Evolutionary conservation across 495 filamentous ascomycete species (phyloP).

Genomic region (Trichoderma orchidacearum): DNA sequence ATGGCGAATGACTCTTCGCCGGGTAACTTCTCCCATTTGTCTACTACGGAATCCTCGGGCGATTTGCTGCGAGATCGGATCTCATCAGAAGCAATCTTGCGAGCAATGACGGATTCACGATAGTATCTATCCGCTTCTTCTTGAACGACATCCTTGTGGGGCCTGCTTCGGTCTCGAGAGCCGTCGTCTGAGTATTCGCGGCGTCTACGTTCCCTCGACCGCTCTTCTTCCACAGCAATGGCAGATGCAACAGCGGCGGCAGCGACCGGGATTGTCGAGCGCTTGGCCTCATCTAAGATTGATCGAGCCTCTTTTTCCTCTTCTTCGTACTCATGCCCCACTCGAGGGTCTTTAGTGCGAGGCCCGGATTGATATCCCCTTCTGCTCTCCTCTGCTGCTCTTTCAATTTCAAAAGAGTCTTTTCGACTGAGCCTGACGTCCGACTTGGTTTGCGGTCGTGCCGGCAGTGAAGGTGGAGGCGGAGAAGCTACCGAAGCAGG

Average conservation of each 20-base stretch:
- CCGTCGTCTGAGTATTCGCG: constrained; percentile 11
- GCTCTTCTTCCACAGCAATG: constrained; percentile 19
- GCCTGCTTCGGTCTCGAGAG: constrained; percentile 7
- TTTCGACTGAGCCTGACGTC: constrained; percentile 21
- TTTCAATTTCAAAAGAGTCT: constrained; percentile 21
- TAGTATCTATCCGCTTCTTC: constrained; percentile 37
- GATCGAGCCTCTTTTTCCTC: constrained; percentile 21
- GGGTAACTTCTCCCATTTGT: constrained; percentile 28
- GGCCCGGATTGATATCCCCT: neutral
- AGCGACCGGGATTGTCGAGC: constrained; percentile 20
- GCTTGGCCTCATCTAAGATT: constrained; percentile 16
- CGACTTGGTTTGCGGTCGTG: constrained; percentile 4
- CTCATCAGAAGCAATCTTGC: constrained; percentile 29
- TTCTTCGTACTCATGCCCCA: neutral
- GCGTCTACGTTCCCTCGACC: constrained; percentile 5
- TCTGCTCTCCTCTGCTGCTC: neutral
- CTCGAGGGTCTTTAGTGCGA: neutral
- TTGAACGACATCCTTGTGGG: constrained; percentile 25
- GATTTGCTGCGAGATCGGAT: constrained; percentile 30
- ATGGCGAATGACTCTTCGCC: constrained; percentile 22
- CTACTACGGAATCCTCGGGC: constrained; percentile 30
- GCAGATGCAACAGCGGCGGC: constrained; percentile 21
- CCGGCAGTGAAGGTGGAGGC: neutral
- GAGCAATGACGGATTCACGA: constrained; percentile 32
- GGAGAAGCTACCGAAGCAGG: neutral